phyloP scores from a whole-genome alignment of 371 early-diverging fungal species.

The Mucor piriformis region DNA sequence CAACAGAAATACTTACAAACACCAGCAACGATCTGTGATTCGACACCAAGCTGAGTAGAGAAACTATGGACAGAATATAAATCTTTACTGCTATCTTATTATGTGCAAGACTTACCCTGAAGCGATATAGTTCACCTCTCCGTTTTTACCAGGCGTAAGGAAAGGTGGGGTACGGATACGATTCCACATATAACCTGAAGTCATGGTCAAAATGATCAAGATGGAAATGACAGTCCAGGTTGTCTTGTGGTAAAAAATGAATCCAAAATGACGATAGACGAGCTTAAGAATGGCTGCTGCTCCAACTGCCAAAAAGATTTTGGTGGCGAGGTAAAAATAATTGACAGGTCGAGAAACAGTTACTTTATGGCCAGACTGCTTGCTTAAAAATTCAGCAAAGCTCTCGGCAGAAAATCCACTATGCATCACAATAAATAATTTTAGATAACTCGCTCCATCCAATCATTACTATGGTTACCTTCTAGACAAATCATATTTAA shows the following conservation, averaged over 20 bases:
- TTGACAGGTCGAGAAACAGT: slow-evolving; percentile 52
- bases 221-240: slow-evolving; percentile 63
- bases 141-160: slow-evolving; percentile 58
- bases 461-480: background rate
- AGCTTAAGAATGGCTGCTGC: slow-evolving; percentile 43
- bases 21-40: slow-evolving; percentile 76
- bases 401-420: slow-evolving; percentile 74
- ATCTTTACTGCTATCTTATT: background rate
- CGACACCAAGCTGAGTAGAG: slow-evolving; percentile 77
- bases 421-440: slow-evolving; percentile 1
- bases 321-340: slow-evolving; percentile 43
- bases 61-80: slow-evolving; percentile 51
- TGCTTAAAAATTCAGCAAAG: slow-evolving; percentile 64
- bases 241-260: slow-evolving; percentile 58
- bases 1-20: slow-evolving; percentile 75
- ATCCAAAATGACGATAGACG: slow-evolving; percentile 50
- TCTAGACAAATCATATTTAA: slow-evolving; percentile 47
- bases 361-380: slow-evolving; percentile 45
- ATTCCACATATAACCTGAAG: slow-evolving; percentile 91
- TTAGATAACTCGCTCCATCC: background rate
- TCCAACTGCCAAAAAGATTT: slow-evolving; percentile 45
- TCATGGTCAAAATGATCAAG: slow-evolving; percentile 71
- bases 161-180: slow-evolving; percentile 81
- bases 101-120: slow-evolving; percentile 33
- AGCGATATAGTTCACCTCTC: slow-evolving; percentile 69